Evolutionary conservation across 2,329 filamentous ascomycete genomes (phyloP).

Genomic region (Westerdykella aurantiaca): DNA sequence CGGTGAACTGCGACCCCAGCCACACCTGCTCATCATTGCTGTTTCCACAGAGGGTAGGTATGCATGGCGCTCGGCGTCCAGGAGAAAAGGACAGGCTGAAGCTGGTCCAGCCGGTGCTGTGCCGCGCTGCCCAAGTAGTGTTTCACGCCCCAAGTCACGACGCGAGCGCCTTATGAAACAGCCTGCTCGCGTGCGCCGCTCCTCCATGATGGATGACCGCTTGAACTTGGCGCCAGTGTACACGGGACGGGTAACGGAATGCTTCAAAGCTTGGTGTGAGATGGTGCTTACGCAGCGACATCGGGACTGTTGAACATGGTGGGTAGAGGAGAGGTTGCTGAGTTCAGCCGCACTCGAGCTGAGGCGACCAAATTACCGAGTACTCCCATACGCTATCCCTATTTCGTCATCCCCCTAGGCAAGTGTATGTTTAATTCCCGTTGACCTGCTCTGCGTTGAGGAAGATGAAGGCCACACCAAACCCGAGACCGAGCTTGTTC

Average conservation of each 20-base stretch:
- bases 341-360: conserved; percentile 3
- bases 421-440: too few relatives aligned
- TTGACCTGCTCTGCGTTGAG: background rate
- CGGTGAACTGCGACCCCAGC: background rate
- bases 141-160: conserved; percentile 9
- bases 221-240: too few relatives aligned
- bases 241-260: too few relatives aligned
- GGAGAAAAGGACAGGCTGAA: too few relatives aligned
- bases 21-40: conserved; percentile 1
- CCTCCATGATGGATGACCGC: background rate
- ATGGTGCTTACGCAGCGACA: conserved; percentile 4
- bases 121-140: background rate
- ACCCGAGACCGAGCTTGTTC: conserved; percentile 11
- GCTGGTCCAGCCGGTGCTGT: too few relatives aligned
- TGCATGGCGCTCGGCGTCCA: background rate
- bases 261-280: too few relatives aligned
- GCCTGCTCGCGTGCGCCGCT: conserved; percentile 5
- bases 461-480: conserved; percentile 13
- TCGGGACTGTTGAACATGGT: background rate
- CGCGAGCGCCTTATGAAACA: conserved; percentile 14
- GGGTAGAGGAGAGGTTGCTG: background rate
- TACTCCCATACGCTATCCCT: too few relatives aligned
- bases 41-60: conserved; percentile 2
- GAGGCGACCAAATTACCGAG: background rate
- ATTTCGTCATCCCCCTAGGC: too few relatives aligned